A percentile compares a stretch with the other conserved stretches of the same genome.
Conservation (phyloP, 1,139 yeast genomes). For the Suhomyces coccinellae region DNA sequence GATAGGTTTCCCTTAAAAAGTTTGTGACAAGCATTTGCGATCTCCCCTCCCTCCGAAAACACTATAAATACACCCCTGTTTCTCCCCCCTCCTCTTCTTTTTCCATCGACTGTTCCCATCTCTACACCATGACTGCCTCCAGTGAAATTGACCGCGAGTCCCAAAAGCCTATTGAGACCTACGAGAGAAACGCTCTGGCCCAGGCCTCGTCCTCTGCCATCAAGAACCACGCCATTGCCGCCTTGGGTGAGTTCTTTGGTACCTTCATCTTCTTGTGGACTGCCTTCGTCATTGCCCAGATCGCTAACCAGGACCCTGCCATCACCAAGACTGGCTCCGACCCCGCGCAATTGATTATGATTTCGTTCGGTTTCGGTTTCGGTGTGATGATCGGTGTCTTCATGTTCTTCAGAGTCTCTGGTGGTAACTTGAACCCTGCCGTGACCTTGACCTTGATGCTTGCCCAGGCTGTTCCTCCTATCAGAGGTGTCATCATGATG, state of each 20-base stretch:
- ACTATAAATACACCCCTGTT: neutral
- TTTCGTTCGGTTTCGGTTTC: slow-evolving; percentile 85
- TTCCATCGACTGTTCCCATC: neutral
- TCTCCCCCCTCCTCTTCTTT: neutral
- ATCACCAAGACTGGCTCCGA: slow-evolving; percentile 49
- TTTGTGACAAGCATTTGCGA: neutral
- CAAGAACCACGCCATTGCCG: slow-evolving; percentile 38
- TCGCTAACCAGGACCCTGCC: slow-evolving; percentile 68
- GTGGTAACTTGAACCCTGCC: slow-evolving; percentile 91
- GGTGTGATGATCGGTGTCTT: slow-evolving; percentile 78
- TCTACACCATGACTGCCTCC: slow-evolving; percentile 14
- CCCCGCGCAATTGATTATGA: slow-evolving; percentile 74
- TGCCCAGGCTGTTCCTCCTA: slow-evolving; percentile 71
- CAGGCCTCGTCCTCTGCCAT: slow-evolving; percentile 21
- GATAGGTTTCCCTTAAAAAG: neutral
- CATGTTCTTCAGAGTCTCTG: slow-evolving; percentile 76
- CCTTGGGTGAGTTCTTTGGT: slow-evolving; percentile 70
- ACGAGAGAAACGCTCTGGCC: slow-evolving; percentile 27
- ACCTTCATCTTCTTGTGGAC: slow-evolving; percentile 82
- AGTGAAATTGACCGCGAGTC: slow-evolving; percentile 32
- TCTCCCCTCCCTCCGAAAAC: neutral
- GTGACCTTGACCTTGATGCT: slow-evolving; percentile 73
- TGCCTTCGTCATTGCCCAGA: slow-evolving; percentile 82
- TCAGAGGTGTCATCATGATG: slow-evolving; percentile 67
- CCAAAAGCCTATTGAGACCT: slow-evolving; percentile 29